These are phyloP conservation scores for Ammopiptanthus mongolicus DNA, from an alignment of 306 rosid genomes.

Conservation along the genomic window DNA sequence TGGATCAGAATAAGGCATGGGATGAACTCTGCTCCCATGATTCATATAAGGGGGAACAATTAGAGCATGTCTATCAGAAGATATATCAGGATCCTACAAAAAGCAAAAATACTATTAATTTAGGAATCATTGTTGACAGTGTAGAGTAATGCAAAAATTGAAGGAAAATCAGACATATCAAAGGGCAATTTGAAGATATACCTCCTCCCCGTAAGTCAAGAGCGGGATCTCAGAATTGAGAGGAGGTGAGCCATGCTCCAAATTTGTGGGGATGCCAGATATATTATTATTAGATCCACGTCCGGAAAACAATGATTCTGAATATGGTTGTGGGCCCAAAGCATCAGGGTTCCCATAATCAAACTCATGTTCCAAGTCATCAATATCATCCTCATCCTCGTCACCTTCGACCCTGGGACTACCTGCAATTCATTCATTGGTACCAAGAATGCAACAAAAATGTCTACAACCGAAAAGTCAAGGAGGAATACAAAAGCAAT, in stretches of 20 bases:
- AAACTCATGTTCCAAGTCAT: slow-evolving; percentile 90
- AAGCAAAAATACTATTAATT: neutral
- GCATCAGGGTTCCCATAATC: slow-evolving; percentile 54
- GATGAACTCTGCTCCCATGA: slow-evolving; percentile 67
- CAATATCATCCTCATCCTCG: slow-evolving; percentile 89
- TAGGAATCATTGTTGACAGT: neutral
- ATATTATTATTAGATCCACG: slow-evolving; percentile 47
- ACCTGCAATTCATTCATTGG: slow-evolving; percentile 48
- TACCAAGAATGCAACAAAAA: neutral
- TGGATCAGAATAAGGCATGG: slow-evolving; percentile 63
- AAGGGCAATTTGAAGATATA: slow-evolving; percentile 22
- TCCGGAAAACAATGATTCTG: slow-evolving; percentile 44
- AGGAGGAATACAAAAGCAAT: neutral
- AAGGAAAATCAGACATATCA: neutral
- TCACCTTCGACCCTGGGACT: slow-evolving; percentile 92
- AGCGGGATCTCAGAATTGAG: slow-evolving; percentile 78
- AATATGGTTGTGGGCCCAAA: slow-evolving; percentile 30
- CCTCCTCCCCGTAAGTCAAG: slow-evolving; percentile 94
- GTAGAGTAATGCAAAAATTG: neutral
- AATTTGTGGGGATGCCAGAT: slow-evolving; percentile 41
- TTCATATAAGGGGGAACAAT: slow-evolving; percentile 73
- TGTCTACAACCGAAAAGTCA: neutral
- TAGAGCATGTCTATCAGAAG: slow-evolving; percentile 79
- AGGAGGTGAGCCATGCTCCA: slow-evolving; percentile 57
- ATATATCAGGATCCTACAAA: slow-evolving; percentile 73